Evolutionary conservation across 257 asterid species (phyloP).

Genomic region (Solanum dulcamara): DNA sequence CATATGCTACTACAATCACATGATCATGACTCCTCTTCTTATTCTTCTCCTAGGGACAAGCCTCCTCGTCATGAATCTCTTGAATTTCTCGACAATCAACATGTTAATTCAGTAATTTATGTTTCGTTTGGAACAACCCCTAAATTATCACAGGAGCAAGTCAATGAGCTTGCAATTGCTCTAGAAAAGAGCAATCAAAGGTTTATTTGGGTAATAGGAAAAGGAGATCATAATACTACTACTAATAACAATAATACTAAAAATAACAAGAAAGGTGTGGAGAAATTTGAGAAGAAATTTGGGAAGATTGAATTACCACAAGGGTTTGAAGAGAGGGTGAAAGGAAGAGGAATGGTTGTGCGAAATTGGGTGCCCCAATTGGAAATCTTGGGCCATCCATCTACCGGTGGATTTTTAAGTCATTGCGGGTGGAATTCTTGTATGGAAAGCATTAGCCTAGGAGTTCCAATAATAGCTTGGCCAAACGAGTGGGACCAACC

Average conservation of each 20-base stretch:
- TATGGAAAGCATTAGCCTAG: background rate
- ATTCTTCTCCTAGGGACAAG: no score
- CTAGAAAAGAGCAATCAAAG: background rate
- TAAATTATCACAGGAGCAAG: background rate
- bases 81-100: background rate
- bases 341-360: background rate
- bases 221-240: background rate
- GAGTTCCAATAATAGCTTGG: background rate
- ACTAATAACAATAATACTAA: no score
- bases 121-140: background rate
- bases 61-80: background rate
- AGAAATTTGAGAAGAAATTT: background rate
- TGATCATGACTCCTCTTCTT: background rate
- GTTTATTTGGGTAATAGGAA: background rate
- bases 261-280: no score
- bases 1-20: background rate
- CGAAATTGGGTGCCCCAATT: background rate
- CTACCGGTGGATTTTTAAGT: background rate
- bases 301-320: background rate
- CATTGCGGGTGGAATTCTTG: background rate
- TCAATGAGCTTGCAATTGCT: background rate
- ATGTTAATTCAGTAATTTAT: background rate
- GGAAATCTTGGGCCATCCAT: background rate
- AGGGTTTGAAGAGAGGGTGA: background rate
- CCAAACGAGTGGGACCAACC: background rate